Base-by-base conservation (phyloP, 1,139 yeast species). In the Arxiozyma slooffiae region DNA sequence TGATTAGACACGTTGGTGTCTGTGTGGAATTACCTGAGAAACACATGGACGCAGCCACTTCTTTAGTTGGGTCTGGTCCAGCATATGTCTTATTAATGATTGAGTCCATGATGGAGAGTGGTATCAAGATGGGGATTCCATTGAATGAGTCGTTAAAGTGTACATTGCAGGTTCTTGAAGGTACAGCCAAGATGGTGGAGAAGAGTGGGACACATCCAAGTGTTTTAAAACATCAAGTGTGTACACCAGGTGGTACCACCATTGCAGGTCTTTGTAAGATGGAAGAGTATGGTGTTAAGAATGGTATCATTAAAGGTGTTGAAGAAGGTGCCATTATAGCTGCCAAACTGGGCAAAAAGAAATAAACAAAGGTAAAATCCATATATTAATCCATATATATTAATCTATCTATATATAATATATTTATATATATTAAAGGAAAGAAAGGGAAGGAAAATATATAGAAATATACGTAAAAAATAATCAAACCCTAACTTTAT, bases 211-310 rank as follows among this genome's bases (percentile, higher is more conserved):
- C 78, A 43, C 97, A 90, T 63, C 98, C 98, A n/a, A 94, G 95
- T 11, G 88, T 79, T 20, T 76, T 92, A 67, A 85, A 87, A 65
- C 82, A 86, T 66, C 85, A 84, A 62, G 94, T 92, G 7, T 89
- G 97, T 66, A 92, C 99, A 0, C 99, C 99, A 18, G 98, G 95
- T 37, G 99, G 99, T 39, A 90, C 97, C 50, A 92, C 99, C 8
- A 92, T 94, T 66, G 96, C 96, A 4, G 99, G 99, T 0, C 74
- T 94, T 55, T 77, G 90, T 68, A 87, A 81, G 60, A 80, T 94
- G 84, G 99, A 92, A 71, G 96, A 89, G 60, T 81, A 81, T 49
- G 95, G 90, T 44, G 86, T 92, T 46, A 82, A 96, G 71, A 79
- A 89, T 47, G 89, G 89, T 22, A 84, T 92, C 60, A 81, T 95